These are phyloP conservation scores for Quercus phellos DNA, from an alignment of 331 rosid species.

Conservation along the genomic window DNA sequence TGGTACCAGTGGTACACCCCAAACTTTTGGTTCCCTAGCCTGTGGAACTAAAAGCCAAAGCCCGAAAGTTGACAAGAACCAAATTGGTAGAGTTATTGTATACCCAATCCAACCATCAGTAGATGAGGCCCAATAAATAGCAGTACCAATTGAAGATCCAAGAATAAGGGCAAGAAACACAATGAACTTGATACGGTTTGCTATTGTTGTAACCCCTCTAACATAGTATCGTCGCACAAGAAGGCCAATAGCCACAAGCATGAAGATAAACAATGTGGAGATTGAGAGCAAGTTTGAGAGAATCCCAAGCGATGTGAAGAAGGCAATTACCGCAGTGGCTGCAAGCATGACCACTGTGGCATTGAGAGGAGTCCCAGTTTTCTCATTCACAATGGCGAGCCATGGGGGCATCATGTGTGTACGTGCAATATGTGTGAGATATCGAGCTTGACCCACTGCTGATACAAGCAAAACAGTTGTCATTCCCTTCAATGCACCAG, in stretches of 20 bases:
- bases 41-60: slow-evolving; percentile 45
- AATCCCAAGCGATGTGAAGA: slow-evolving; percentile 52
- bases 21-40: slow-evolving; percentile 45
- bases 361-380: slow-evolving; percentile 61
- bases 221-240: slow-evolving; percentile 59
- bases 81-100: slow-evolving; percentile 30
- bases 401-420: slow-evolving; percentile 92
- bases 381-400: slow-evolving; percentile 64
- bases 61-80: slow-evolving; percentile 46
- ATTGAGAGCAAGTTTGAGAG: slow-evolving; percentile 57
- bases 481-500: slow-evolving; percentile 86
- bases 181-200: slow-evolving; percentile 35
- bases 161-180: slow-evolving; percentile 27
- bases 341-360: slow-evolving; percentile 65
- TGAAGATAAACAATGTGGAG: slow-evolving; percentile 60
- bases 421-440: slow-evolving; percentile 80
- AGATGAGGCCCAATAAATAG: slow-evolving; percentile 32
- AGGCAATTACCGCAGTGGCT: slow-evolving; percentile 56
- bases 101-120: slow-evolving; percentile 51
- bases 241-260: slow-evolving; percentile 54
- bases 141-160: slow-evolving; percentile 33
- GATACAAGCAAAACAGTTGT: slow-evolving; percentile 67
- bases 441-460: slow-evolving; percentile 84
- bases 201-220: slow-evolving; percentile 31
- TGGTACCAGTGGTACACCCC: slow-evolving; percentile 75